phyloP scores from a whole-genome alignment of 164 flowering plant species.

The Magnolia sinica region DNA sequence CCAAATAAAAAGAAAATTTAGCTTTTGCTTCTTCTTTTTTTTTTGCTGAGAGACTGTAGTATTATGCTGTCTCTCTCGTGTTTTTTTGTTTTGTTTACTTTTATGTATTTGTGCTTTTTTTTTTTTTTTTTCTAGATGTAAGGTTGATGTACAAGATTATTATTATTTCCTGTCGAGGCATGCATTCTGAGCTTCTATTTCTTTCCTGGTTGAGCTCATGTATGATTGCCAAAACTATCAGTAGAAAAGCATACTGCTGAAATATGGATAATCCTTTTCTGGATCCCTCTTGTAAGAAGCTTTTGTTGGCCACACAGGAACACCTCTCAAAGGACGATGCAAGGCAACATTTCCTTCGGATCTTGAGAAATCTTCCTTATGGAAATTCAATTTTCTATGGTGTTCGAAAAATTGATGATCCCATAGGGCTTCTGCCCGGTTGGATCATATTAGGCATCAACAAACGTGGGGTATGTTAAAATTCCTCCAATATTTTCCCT shows the following conservation, averaged over 20 bases:
- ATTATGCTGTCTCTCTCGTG: not conserved
- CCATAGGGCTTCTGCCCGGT: constrained; percentile 97
- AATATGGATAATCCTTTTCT: not conserved
- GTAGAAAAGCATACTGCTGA: not conserved
- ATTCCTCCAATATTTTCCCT: not conserved
- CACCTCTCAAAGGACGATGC: constrained; percentile 90
- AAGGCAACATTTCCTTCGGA: constrained; percentile 85
- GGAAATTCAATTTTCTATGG: constrained; percentile 94
- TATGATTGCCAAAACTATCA: not conserved
- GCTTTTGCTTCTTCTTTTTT: no score
- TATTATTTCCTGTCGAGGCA: not conserved
- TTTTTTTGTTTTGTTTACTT: not conserved
- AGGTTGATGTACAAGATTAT: not conserved
- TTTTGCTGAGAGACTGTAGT: not conserved
- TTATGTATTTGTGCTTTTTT: not conserved
- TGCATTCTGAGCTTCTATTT: not conserved
- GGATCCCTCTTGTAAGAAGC: no score
- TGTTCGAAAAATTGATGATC: constrained; percentile 98
- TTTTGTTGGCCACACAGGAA: constrained; percentile 42
- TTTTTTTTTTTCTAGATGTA: not conserved
- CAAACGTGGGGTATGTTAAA: constrained; percentile 83
- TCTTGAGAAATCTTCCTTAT: constrained; percentile 83
- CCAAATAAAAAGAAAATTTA: no score
- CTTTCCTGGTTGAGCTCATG: not conserved
- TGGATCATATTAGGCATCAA: constrained; percentile 86